Evolutionary conservation across 2,329 filamentous ascomycete genomes (phyloP), one percentile per base, ranked within the genome.

Genomic region (Apiospora saccharicola): DNA sequence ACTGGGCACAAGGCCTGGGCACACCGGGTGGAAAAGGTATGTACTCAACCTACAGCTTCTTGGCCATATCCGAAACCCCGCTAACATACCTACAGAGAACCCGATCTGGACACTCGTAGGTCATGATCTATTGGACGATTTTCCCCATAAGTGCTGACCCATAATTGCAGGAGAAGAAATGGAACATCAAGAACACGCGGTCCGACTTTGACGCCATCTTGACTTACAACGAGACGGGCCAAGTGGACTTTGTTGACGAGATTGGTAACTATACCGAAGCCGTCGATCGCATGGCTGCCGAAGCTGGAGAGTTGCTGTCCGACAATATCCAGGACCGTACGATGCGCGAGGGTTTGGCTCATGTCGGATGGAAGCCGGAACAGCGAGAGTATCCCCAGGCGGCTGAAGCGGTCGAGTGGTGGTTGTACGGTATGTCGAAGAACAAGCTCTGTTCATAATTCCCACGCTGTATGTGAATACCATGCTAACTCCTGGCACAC

Each of bases 321-420:
- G 80, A 90, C 0, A 91, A 92, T 74, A 79, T 90, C 13, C 90
- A 92, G 75, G 91, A 93, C 76, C 83, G 86, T 16, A 91, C 86
- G 43, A 84, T 86, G 19, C 87, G 91, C 30, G 85, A 88, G 0
- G 91, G 88, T 0, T 80, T 92, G 12, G 85, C 84, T 7, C 78
- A 91, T n/a, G 86, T 86, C 0, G 90, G 88, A 0, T 93, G 91
- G 90, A 89, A 88, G 70, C 89, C 90, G 0, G 85, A 83, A 70
- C 84, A 84, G 71, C 84, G 91, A 70, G 87, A 88, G 82, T 82
- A 85, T 16, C 85, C 84, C 1, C 88, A 90, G 72, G 67, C 67
- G 4, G 67, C 67, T 1, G 67, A 68, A 0, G 89, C 90, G 0
- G 85, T 89, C 2, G 91, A 93, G 72, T 93, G 90, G 88, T 86